These are phyloP conservation scores for Colletotrichum navitas DNA, from an alignment of 2,329 filamentous ascomycete species.

Conservation along the genomic window DNA sequence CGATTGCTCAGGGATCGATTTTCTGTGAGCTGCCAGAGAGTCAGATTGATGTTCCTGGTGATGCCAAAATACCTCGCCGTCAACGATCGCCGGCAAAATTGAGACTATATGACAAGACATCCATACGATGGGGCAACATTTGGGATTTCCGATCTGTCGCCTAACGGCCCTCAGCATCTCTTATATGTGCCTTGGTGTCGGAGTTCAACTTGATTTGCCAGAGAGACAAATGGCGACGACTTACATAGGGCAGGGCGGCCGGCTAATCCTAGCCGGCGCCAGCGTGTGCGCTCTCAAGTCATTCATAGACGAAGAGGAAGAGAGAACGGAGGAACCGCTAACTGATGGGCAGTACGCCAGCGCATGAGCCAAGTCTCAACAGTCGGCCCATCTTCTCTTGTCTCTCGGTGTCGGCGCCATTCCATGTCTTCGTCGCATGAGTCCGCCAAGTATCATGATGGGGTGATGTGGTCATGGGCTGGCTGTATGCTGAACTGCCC, in stretches of 20 bases:
- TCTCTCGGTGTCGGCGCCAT: not conserved
- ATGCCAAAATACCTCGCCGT: not conserved
- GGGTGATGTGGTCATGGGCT: too few relatives aligned
- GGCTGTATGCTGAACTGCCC: too few relatives aligned
- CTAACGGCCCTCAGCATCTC: not conserved
- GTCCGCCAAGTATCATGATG: conserved; percentile 12
- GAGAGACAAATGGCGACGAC: not conserved
- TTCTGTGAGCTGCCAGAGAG: not conserved
- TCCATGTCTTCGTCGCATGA: not conserved
- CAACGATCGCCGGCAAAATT: not conserved
- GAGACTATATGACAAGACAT: too few relatives aligned
- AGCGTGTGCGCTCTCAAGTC: conserved; percentile 3
- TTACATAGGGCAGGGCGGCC: not conserved
- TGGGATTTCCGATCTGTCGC: not conserved
- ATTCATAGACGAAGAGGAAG: not conserved
- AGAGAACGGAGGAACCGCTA: not conserved
- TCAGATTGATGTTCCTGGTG: not conserved
- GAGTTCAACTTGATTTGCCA: not conserved
- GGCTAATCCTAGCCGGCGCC: too few relatives aligned
- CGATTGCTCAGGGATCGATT: not conserved
- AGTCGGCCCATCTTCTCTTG: not conserved
- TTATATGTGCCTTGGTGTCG: too few relatives aligned
- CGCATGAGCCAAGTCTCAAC: not conserved
- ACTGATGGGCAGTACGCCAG: not conserved
- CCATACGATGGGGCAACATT: not conserved